A percentile compares a stretch with the other conserved stretches of the same genome.
Evolutionary conservation across 108 stramenopile species (phyloP).

Genomic region (Nitzschia sp.): DNA sequence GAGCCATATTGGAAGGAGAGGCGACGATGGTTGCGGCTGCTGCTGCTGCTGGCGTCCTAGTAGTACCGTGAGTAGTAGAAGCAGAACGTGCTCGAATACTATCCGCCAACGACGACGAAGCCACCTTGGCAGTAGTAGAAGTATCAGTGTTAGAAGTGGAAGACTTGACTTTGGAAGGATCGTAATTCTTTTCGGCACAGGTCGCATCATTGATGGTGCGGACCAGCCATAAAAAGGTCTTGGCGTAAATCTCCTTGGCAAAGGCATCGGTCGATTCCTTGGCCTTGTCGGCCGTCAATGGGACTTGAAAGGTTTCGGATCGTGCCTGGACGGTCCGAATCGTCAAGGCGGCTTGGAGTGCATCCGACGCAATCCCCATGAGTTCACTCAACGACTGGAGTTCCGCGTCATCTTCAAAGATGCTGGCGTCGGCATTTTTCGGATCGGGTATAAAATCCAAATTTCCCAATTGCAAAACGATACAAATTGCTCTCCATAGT

Average conservation of each 20-base stretch:
- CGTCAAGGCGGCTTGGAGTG: slow-evolving; percentile 54
- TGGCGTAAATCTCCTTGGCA: slow-evolving; percentile 95
- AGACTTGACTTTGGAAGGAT: slow-evolving; percentile 9
- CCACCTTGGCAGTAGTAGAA: not conserved
- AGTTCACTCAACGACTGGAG: slow-evolving; percentile 65
- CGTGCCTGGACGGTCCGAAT: slow-evolving; percentile 72
- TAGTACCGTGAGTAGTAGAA: not conserved
- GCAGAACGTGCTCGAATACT: not conserved
- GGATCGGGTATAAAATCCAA: slow-evolving; percentile 71
- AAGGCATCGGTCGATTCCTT: slow-evolving; percentile 92
- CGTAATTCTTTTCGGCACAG: slow-evolving; percentile 58
- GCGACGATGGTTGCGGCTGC: not conserved
- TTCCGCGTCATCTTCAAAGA: slow-evolving; percentile 50
- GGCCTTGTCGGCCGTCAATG: slow-evolving; percentile 70
- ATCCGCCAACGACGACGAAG: not conserved
- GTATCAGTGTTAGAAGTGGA: slow-evolving; percentile 7
- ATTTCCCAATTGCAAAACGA: slow-evolving; percentile 87
- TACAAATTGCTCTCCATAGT: slow-evolving; percentile 72
- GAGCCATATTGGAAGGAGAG: not conserved
- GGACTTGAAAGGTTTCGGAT: slow-evolving; percentile 77
- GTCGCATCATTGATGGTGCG: slow-evolving; percentile 90
- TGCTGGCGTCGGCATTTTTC: slow-evolving; percentile 41
- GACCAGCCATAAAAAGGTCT: slow-evolving; percentile 93
- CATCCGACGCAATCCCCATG: slow-evolving; percentile 70
- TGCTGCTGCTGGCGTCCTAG: not conserved